These are phyloP conservation scores for Pythium aphanidermatum DNA, from an alignment of 352 stramenopile species.

Conservation along the genomic window DNA sequence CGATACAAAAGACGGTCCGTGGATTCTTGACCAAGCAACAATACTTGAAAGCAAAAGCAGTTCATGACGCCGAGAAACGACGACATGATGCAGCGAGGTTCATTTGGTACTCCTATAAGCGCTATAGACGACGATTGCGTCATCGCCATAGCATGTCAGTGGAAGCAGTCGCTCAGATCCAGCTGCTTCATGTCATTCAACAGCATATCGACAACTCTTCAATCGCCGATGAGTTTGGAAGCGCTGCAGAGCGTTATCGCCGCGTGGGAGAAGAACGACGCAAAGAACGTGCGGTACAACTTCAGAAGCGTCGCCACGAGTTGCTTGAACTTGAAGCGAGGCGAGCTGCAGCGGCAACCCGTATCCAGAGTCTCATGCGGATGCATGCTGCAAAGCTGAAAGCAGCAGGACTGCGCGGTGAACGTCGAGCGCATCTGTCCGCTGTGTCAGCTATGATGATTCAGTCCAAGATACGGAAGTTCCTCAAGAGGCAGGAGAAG, in stretches of 20 bases:
- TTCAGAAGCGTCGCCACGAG: slow-evolving; percentile 48
- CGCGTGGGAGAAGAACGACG: slow-evolving; percentile 43
- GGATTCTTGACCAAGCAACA: slow-evolving; percentile 37
- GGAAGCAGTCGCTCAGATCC: slow-evolving; percentile 42
- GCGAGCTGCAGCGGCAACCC: slow-evolving; percentile 28
- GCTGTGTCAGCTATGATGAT: slow-evolving; percentile 57
- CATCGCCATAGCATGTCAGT: slow-evolving; percentile 54
- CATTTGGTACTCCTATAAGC: slow-evolving; percentile 41
- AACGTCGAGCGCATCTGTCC: slow-evolving; percentile 47
- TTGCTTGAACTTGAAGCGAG: slow-evolving; percentile 41
- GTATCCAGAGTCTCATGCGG: slow-evolving; percentile 45
- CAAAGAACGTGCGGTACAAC: slow-evolving; percentile 42
- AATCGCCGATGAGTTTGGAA: slow-evolving; percentile 5
- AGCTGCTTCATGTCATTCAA: slow-evolving; percentile 37
- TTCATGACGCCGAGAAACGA: slow-evolving; percentile 17
- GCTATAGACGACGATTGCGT: slow-evolving; percentile 31
- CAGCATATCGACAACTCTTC: slow-evolving; percentile 28
- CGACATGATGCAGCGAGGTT: slow-evolving; percentile 20
- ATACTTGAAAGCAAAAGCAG: slow-evolving; percentile 18
- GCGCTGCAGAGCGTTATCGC: slow-evolving; percentile 36
- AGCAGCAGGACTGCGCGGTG: slow-evolving; percentile 23
- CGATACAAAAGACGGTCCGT: slow-evolving; percentile 52
- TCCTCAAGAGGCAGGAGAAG: slow-evolving; percentile 36
- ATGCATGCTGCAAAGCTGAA: slow-evolving; percentile 32
- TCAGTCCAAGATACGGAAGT: slow-evolving; percentile 61